phyloP scores from a whole-genome alignment of 768 basidiomycete species.

The Pisolithus orientalis region DNA sequence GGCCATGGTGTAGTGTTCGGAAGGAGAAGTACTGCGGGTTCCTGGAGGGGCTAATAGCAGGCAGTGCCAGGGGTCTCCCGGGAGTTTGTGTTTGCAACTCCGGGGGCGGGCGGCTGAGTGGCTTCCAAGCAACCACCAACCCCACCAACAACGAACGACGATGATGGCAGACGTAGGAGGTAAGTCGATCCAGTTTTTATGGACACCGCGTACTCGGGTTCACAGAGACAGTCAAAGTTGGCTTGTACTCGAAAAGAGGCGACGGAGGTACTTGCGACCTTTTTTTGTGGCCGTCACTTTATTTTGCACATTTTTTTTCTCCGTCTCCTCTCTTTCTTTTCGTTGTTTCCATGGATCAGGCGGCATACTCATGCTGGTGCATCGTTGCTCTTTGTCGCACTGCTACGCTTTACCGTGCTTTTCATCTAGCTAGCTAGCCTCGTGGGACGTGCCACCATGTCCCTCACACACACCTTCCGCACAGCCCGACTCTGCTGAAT shows the following conservation, averaged over 20 bases:
- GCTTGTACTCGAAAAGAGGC: slow-evolving; percentile 26
- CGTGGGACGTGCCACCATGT: slow-evolving; percentile 15
- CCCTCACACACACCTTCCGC: slow-evolving; percentile 11
- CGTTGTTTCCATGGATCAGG: too few species aligned
- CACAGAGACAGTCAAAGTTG: slow-evolving; percentile 23
- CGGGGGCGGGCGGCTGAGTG: neutral
- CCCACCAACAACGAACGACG: slow-evolving; percentile 10
- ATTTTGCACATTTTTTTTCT: slow-evolving; percentile 22
- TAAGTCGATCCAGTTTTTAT: slow-evolving; percentile 32
- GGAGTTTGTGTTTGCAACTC: slow-evolving; percentile 22
- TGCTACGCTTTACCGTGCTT: slow-evolving; percentile 32
- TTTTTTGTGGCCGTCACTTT: slow-evolving; percentile 17
- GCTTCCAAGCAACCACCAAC: slow-evolving; percentile 19
- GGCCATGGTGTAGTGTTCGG: slow-evolving; percentile 36
- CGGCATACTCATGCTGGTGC: slow-evolving; percentile 54
- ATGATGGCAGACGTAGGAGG: slow-evolving; percentile 48
- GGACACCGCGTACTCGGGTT: slow-evolving; percentile 16
- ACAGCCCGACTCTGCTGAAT: slow-evolving; percentile 36
- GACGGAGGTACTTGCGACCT: slow-evolving; percentile 26
- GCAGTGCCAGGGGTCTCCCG: slow-evolving; percentile 15
- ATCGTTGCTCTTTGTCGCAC: slow-evolving; percentile 33
- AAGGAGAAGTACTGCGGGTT: slow-evolving; percentile 9
- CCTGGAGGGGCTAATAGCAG: neutral
- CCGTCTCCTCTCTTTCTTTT: slow-evolving; percentile 24
- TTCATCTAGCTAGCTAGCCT: slow-evolving; percentile 58